Conservation (phyloP, 2,329 filamentous ascomycete genomes). For the Biscogniauxia sp. region DNA sequence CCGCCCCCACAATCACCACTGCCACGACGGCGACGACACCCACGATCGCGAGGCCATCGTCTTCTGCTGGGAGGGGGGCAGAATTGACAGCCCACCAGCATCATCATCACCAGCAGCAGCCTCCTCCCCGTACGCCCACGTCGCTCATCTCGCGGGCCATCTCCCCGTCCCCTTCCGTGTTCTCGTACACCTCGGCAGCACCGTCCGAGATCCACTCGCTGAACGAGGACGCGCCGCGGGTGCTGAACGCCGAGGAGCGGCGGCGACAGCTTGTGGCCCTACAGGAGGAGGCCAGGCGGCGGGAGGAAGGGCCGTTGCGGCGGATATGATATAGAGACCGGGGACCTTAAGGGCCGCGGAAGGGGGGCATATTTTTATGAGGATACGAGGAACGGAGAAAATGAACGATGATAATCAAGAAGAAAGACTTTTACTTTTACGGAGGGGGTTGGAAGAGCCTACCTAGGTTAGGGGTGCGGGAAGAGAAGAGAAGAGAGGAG, state of each 20-base stretch:
- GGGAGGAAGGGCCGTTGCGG: not conserved
- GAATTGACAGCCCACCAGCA: not conserved
- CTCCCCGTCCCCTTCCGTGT: not conserved
- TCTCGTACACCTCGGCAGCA: not conserved
- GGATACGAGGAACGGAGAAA: no score
- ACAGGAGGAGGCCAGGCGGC: not conserved
- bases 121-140: not conserved
- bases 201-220: not conserved
- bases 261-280: not conserved
- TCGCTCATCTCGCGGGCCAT: not conserved
- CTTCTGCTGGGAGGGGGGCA: not conserved
- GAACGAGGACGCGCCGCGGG: not conserved
- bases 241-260: not conserved
- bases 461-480: no score
- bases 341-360: not conserved
- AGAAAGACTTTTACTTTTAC: no score
- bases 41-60: not conserved
- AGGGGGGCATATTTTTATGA: no score
- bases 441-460: no score
- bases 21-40: not conserved
- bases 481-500: no score
- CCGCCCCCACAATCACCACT: not conserved
- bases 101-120: not conserved
- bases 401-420: no score
- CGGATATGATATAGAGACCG: not conserved